phyloP scores from a whole-genome alignment of 768 basidiomycete species.

The Lactarius evosmus region DNA sequence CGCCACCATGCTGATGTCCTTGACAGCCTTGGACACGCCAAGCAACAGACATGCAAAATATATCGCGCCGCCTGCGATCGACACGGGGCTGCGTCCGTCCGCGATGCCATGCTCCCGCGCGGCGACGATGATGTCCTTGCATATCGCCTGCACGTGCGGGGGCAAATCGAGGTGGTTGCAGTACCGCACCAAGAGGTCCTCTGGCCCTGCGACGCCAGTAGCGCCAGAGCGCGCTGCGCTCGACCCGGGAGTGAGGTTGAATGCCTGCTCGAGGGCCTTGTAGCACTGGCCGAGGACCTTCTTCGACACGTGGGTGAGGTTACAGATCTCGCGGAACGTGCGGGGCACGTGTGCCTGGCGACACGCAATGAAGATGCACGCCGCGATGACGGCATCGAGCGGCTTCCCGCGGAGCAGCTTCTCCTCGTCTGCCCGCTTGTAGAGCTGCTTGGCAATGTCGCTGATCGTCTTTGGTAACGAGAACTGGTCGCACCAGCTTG shows the following conservation, averaged over 20 bases:
- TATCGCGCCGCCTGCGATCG: slow-evolving; percentile 97
- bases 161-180: slow-evolving; percentile 90
- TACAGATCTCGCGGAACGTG: slow-evolving; percentile 94
- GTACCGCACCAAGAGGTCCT: slow-evolving; percentile 87
- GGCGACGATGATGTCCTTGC: slow-evolving; percentile 75
- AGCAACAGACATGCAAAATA: slow-evolving; percentile 87
- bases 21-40: slow-evolving; percentile 67
- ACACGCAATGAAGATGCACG: slow-evolving; percentile 97
- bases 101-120: slow-evolving; percentile 84
- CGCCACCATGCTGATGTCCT: slow-evolving; percentile 86
- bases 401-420: slow-evolving; percentile 89
- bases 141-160: slow-evolving; percentile 76
- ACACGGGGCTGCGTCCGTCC: slow-evolving; percentile 91
- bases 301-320: slow-evolving; percentile 90
- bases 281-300: slow-evolving; percentile 94
- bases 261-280: slow-evolving; percentile 82
- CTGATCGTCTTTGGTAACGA: slow-evolving; percentile 90
- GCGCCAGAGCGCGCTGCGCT: slow-evolving; percentile 43
- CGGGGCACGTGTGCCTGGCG: slow-evolving; percentile 93
- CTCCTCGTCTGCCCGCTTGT: slow-evolving; percentile 96
- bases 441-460: slow-evolving; percentile 95
- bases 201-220: slow-evolving; percentile 58
- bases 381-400: slow-evolving; percentile 90
- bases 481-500: slow-evolving; percentile 93
- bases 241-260: slow-evolving; percentile 83